Evolutionary conservation across 2,329 filamentous ascomycete genomes (phyloP).

Genomic region (Cladosporium sp.): DNA sequence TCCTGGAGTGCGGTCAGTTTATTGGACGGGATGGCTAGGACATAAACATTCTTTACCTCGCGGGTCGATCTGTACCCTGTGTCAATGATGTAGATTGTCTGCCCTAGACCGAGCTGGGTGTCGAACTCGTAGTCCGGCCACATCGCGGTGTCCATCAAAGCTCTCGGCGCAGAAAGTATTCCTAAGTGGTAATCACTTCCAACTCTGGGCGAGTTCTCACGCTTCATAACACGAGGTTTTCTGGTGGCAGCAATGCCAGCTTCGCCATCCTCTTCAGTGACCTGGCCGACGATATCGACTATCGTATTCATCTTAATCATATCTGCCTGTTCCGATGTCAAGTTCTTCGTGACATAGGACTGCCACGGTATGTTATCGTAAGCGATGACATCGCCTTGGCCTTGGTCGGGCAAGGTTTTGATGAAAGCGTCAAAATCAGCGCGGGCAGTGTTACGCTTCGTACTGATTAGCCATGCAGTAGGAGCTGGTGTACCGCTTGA

Average conservation of each 20-base stretch:
- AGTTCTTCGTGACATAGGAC: constrained; percentile 12
- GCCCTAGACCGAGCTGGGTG: not conserved
- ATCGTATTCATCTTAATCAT: constrained; percentile 1
- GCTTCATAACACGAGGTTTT: not conserved
- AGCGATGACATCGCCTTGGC: constrained; percentile 4
- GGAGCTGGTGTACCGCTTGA: not conserved
- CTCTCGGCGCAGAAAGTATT: constrained; percentile 11
- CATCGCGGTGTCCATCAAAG: not conserved
- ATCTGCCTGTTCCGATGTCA: constrained; percentile 9
- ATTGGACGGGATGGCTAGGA: too few species aligned
- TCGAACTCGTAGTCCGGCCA: constrained; percentile 16
- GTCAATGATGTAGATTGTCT: constrained; percentile 12
- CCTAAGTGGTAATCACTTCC: constrained; percentile 12
- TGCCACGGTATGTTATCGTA: constrained; percentile 16
- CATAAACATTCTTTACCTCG: not conserved
- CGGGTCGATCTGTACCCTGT: constrained; percentile 6
- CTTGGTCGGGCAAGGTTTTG: constrained; percentile 13
- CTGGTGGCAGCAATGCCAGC: constrained; percentile 1
- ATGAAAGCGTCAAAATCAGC: constrained; percentile 9
- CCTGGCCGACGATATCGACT: constrained; percentile 4
- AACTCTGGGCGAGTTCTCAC: constrained; percentile 4
- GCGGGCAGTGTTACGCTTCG: constrained; percentile 6
- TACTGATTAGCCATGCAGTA: constrained; percentile 5
- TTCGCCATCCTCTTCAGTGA: constrained; percentile 9
- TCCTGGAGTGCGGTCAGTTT: not conserved